Evolutionary conservation across 352 stramenopile genomes (phyloP), one percentile per base, ranked within the genome.

Genomic region (Phytopythium ostracodes): DNA sequence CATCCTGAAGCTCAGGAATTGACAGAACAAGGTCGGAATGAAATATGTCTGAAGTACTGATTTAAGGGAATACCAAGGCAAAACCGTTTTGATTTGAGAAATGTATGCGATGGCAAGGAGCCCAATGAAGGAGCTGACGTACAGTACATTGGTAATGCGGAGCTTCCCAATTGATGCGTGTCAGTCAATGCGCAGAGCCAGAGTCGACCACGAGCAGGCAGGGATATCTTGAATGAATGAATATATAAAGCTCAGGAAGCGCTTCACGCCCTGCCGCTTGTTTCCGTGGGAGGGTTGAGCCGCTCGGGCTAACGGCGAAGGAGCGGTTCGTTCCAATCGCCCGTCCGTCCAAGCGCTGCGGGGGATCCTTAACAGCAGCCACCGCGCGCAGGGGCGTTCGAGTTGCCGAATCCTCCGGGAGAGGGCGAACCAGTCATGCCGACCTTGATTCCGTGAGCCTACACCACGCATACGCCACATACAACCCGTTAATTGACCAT

Each of bases 381-480:
- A 62, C 88, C 76, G 60, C 75, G 90, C 36, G 76, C 75, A 4
- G 83, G 74, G 63, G 81, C 81, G 57, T 79, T 90, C 63, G 81
- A 71, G 75, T 88, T 90, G 56, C 85, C 85, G 65, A 92, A 94
- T 42, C 85, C 85, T 9, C 81, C 83, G 42, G 83, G 85, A 12
- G 82, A 84, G 17, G 82, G 80, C 27, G 84, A 91, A 35, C 86
- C 84, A 2, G 87, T 92, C 87, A 95, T 94, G 62, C 87, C 87
- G 54, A 95, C 84, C 76, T 95, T 95, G 71, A 95, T 95, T 36
- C 87, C 87, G 72, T 95, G 87, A 64, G 87, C 84, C 83, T 94
- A 29, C n/a, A 35, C 18, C 8, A 29, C 17, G 17, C n/a, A n/a
- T n/a, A n/a, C n/a, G n/a, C n/a, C n/a, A n/a, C n/a, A 35, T 20